A percentile compares a stretch with the other conserved stretches of the same genome.
Conservation (phyloP, 805 yeast genomes). For the Wickerhamomyces sydowiorum region DNA sequence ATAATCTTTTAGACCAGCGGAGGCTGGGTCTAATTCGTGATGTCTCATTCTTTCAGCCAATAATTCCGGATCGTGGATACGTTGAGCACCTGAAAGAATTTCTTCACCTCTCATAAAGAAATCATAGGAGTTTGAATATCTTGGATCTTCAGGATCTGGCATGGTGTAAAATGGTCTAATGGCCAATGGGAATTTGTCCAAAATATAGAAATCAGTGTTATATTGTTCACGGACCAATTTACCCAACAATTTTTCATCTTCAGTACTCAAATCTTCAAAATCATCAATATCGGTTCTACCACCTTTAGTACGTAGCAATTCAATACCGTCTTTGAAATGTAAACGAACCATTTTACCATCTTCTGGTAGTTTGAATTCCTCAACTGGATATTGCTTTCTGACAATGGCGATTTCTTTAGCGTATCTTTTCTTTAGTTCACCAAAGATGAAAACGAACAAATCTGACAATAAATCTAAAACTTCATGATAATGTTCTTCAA, state of each 20-base stretch:
- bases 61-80: slow-evolving; percentile 90
- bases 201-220: slow-evolving; percentile 95
- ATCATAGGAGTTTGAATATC: slow-evolving; percentile 95
- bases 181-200: slow-evolving; percentile 97
- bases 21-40: slow-evolving; percentile 75
- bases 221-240: slow-evolving; percentile 86
- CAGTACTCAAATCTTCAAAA: slow-evolving; percentile 87
- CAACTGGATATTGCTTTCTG: slow-evolving; percentile 94
- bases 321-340: slow-evolving; percentile 87
- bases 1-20: slow-evolving; percentile 85
- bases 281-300: slow-evolving; percentile 70
- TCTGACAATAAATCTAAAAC: slow-evolving; percentile 59
- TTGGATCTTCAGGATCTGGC: slow-evolving; percentile 93
- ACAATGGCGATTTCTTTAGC: slow-evolving; percentile 82
- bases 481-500: slow-evolving; percentile 98
- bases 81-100: slow-evolving; percentile 98
- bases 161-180: slow-evolving; percentile 98
- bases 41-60: slow-evolving; percentile 75
- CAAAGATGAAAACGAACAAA: slow-evolving; percentile 83
- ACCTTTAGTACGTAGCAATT: slow-evolving; percentile 81
- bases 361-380: slow-evolving; percentile 91
- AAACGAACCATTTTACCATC: slow-evolving; percentile 91
- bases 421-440: slow-evolving; percentile 74
- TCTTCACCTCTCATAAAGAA: slow-evolving; percentile 99
- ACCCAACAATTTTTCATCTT: slow-evolving; percentile 92